Evolutionary conservation across 2,329 filamentous ascomycete species (phyloP), one percentile per base, ranked within the genome.

Genomic region (Ustilaginoidea virens): DNA sequence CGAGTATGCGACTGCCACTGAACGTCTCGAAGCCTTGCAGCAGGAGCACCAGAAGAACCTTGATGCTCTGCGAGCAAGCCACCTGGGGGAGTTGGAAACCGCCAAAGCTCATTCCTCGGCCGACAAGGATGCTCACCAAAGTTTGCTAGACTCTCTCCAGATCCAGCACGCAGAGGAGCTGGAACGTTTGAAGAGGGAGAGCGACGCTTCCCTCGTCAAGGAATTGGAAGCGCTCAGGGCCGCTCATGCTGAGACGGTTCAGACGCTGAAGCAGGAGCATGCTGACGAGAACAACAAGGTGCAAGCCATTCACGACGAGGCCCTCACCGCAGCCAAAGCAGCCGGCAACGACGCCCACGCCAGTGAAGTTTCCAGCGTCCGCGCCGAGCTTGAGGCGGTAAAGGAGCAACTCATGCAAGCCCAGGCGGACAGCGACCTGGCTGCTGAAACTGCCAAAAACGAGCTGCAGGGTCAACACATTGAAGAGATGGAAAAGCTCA

Each of bases 31-130:
- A 30, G 51, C 57, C 17, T 65, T 64, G 41, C 60, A 68, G 35
- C 54, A 53, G 12, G 61, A 66, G 31, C 61, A 73, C 37, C 58
- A 70, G 37, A 56, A 61, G 42, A 58, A 58, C 23, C 48, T 76
- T 2, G 64, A 70, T 23, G 61, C 64, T 2, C 49, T 77, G 26
- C 63, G 58, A 33, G 61, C 64, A 7, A 66, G 58, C 37, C 66
- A 75, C 39, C 65, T 66, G 5, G 65, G 72, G 52, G 68, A 69
- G 41, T 44, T 76, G 7, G 66, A 73, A 46, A 50, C 50, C 19
- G 66, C 66, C 29, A 69, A 70, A 54, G 64, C 59, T 30, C 55
- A 52, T 27, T 58, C 60, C 11, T 60, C 60, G 22, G 55, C 61
- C 13, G 63, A 67, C 29, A 53, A 58, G 35, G 58, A 66, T 17